These are phyloP conservation scores for Paramecium primaurelia DNA, from an alignment of 73 alveolate species.

Conservation along the genomic window DNA sequence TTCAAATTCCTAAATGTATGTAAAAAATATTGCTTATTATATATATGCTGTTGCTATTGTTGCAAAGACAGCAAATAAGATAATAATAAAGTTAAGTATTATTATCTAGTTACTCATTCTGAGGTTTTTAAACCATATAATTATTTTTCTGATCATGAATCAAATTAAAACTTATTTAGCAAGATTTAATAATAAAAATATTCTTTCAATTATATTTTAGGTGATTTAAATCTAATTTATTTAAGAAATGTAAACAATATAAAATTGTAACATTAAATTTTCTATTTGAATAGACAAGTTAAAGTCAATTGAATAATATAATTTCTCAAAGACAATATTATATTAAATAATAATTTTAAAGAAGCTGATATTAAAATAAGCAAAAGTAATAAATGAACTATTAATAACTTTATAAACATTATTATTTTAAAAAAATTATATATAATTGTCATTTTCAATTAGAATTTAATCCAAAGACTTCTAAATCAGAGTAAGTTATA, in stretches of 20 bases:
- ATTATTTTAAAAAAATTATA: neutral
- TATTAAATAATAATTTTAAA: no score
- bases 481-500: slow-evolving; percentile 53
- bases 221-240: neutral
- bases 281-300: neutral
- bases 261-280: neutral
- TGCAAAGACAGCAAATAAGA: neutral
- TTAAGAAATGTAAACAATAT: neutral
- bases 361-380: neutral
- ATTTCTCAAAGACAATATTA: neutral
- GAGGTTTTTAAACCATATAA: neutral
- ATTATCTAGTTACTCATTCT: neutral
- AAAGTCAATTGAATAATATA: neutral
- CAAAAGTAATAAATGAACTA: neutral
- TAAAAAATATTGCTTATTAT: neutral
- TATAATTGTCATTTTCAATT: neutral
- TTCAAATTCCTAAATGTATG: neutral
- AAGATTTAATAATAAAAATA: neutral
- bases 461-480: slow-evolving; percentile 32
- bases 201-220: neutral
- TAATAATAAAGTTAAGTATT: neutral
- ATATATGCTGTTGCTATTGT: neutral
- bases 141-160: neutral
- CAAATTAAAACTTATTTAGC: neutral
- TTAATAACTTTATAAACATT: neutral